Evolutionary conservation across 192 early-diverging fungal species (phyloP).

Genomic region (Phlyctochytrium arcticum): DNA sequence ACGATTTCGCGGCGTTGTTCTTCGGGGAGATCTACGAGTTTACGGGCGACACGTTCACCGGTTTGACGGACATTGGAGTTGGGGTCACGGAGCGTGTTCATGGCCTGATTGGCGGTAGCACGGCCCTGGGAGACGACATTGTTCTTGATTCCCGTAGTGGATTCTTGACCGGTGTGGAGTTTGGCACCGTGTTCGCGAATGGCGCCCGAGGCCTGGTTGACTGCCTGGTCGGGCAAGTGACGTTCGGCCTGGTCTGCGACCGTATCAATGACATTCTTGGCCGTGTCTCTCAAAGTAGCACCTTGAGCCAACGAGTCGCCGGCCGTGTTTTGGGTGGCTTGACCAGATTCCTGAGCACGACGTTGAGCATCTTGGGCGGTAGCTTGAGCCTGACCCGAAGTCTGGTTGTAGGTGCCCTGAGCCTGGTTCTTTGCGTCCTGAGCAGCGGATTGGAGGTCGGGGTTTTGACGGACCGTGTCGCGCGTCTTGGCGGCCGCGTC

Average conservation of each 20-base stretch:
- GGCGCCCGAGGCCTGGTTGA: constrained; percentile 22
- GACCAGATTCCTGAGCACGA: constrained; percentile 12
- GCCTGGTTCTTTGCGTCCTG: constrained; percentile 12
- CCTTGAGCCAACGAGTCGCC: constrained; percentile 21
- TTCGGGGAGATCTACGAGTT: constrained; percentile 18
- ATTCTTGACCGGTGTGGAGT: constrained; percentile 19
- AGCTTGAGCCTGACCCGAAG: constrained; percentile 3
- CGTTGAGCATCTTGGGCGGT: background rate
- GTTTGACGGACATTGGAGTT: constrained; percentile 19
- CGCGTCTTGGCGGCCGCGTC: constrained; percentile 19
- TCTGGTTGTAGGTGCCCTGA: constrained; percentile 13
- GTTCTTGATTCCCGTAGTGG: constrained; percentile 3
- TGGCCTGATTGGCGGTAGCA: background rate
- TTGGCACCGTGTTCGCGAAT: constrained; percentile 21
- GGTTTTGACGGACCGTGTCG: constrained; percentile 10
- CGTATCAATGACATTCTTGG: constrained; percentile 24
- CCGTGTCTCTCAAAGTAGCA: constrained; percentile 19
- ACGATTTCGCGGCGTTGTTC: constrained; percentile 34
- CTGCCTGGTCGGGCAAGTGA: constrained; percentile 18
- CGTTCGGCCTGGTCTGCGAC: constrained; percentile 23
- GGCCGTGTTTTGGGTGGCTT: constrained; percentile 11
- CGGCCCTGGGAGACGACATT: constrained; percentile 1
- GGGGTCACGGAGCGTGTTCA: constrained; percentile 21
- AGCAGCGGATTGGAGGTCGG: constrained; percentile 17
- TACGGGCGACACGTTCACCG: constrained; percentile 14